phyloP scores from a whole-genome alignment of 2,329 filamentous ascomycete genomes.

The Talaromyces sp. region DNA sequence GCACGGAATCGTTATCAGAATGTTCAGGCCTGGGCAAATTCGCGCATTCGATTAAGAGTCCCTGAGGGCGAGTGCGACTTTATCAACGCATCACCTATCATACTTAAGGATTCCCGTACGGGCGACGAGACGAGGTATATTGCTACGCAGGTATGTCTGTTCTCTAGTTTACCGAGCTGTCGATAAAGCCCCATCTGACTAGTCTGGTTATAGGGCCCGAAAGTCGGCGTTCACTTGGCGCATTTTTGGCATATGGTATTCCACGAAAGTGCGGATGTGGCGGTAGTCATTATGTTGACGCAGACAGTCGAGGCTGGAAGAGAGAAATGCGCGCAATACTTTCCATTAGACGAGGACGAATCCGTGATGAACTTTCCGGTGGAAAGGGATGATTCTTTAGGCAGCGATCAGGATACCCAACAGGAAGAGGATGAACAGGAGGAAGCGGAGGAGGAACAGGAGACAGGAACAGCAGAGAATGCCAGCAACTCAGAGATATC shows the following conservation, averaged over 20 bases:
- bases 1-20: constrained; percentile 80
- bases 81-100: constrained; percentile 74
- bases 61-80: constrained; percentile 69
- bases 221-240: constrained; percentile 59
- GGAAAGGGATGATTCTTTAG: constrained; percentile 29
- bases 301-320: constrained; percentile 71
- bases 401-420: constrained; percentile 24
- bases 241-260: constrained; percentile 97
- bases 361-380: constrained; percentile 42
- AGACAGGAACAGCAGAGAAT: constrained; percentile 57
- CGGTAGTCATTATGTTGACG: constrained; percentile 90
- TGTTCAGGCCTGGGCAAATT: constrained; percentile 83
- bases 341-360: constrained; percentile 57
- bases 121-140: constrained; percentile 61
- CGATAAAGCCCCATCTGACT: background rate
- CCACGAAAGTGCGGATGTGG: constrained; percentile 68
- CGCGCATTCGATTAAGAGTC: constrained; percentile 75
- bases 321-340: constrained; percentile 89
- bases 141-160: constrained; percentile 63
- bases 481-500: constrained; percentile 60
- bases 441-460: constrained; percentile 57
- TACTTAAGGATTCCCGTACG: constrained; percentile 49
- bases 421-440: constrained; percentile 61
- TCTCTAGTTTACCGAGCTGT: constrained; percentile 15
- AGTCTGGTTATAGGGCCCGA: constrained; percentile 60